These are phyloP conservation scores for Amoebophrya sp. DNA, from an alignment of 169 alveolate species.

Conservation along the genomic window DNA sequence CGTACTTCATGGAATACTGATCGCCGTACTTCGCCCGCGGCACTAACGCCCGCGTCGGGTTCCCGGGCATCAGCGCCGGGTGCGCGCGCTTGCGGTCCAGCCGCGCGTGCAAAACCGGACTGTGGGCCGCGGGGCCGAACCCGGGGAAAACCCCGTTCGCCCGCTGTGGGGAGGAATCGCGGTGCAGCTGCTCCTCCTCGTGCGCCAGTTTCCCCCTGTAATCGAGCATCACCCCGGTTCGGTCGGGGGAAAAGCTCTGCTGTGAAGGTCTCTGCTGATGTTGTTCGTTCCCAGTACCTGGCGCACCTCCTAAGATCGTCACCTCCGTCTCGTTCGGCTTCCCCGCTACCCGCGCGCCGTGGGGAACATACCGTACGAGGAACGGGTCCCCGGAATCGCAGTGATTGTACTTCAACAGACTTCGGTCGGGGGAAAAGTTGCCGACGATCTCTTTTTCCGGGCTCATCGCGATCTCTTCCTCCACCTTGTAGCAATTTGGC, in stretches of 20 bases:
- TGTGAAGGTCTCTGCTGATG: no score
- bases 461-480: background rate
- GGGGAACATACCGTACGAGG: background rate
- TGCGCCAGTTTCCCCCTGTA: background rate
- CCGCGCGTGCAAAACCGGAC: background rate
- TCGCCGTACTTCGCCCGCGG: background rate
- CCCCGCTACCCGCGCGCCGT: background rate
- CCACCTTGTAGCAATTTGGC: background rate
- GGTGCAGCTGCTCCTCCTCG: background rate
- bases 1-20: no score
- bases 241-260: background rate
- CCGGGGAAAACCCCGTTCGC: background rate
- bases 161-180: background rate
- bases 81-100: background rate
- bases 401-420: background rate
- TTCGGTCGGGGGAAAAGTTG: background rate
- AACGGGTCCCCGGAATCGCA: background rate
- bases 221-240: background rate
- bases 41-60: background rate
- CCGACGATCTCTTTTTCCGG: background rate
- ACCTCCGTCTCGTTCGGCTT: background rate
- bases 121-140: background rate
- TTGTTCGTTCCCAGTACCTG: background rate
- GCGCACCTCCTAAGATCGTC: background rate
- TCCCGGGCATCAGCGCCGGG: background rate